These are phyloP conservation scores for Dioscorea zingiberensis DNA, from an alignment of 106 monocot genomes.

Conservation along the genomic window DNA sequence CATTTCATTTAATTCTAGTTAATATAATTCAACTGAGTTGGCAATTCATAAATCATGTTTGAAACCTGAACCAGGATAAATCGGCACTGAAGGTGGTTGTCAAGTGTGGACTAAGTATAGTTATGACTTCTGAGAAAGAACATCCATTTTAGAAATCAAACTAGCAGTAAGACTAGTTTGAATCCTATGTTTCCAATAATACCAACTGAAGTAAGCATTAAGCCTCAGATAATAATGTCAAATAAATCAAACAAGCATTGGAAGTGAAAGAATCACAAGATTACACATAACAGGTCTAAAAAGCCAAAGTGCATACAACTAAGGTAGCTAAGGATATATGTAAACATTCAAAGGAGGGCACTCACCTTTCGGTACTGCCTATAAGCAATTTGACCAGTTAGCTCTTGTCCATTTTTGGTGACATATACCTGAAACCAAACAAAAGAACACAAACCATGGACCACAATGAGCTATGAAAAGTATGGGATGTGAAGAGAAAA, in stretches of 20 bases:
- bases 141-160: too few species aligned
- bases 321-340: too few species aligned
- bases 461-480: not conserved
- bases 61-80: too few species aligned
- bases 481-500: not conserved
- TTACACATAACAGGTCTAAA: not conserved
- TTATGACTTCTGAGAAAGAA: too few species aligned
- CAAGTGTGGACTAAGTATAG: too few species aligned
- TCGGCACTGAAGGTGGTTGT: too few species aligned
- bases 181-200: not conserved
- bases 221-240: not conserved
- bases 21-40: too few species aligned
- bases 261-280: not conserved
- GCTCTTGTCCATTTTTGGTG: conserved; percentile 40
- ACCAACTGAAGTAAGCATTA: not conserved
- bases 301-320: not conserved
- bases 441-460: not conserved
- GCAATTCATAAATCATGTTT: too few species aligned
- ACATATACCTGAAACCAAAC: conserved; percentile 47
- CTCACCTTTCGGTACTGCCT: conserved; percentile 47
- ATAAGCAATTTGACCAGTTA: conserved; percentile 48
- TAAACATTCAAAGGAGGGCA: not conserved
- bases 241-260: not conserved
- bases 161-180: too few species aligned
- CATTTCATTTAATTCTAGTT: too few species aligned